These are phyloP conservation scores for Trametes maxima DNA, from an alignment of 768 basidiomycete species.

Conservation along the genomic window DNA sequence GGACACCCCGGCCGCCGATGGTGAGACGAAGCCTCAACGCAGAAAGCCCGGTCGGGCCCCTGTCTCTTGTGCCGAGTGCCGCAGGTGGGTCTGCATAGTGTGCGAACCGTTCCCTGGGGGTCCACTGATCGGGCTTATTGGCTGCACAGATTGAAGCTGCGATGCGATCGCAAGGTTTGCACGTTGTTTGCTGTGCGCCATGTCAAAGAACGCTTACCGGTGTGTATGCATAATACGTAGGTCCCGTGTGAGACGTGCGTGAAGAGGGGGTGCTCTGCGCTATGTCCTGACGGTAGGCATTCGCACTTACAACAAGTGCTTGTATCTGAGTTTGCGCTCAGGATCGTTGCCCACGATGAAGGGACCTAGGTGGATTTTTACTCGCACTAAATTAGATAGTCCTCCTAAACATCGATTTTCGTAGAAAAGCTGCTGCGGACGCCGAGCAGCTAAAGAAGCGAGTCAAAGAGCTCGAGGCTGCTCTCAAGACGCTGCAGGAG, in stretches of 20 bases:
- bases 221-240: slow-evolving; percentile 35
- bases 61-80: slow-evolving; percentile 41
- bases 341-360: slow-evolving; percentile 61
- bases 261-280: slow-evolving; percentile 72
- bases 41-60: slow-evolving; percentile 52
- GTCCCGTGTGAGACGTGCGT: slow-evolving; percentile 80
- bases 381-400: too few relatives aligned
- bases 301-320: not conserved
- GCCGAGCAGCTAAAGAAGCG: slow-evolving; percentile 71
- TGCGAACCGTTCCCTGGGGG: not conserved
- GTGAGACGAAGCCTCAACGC: slow-evolving; percentile 36
- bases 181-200: not conserved
- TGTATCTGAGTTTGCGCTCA: slow-evolving; percentile 26
- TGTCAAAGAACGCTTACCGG: not conserved
- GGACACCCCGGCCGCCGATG: slow-evolving; percentile 1
- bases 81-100: slow-evolving; percentile 29
- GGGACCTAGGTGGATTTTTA: slow-evolving; percentile 51
- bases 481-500: slow-evolving; percentile 51
- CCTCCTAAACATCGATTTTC: not conserved
- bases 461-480: slow-evolving; percentile 66
- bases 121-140: not conserved
- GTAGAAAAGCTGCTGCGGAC: slow-evolving; percentile 58
- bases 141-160: slow-evolving; percentile 33
- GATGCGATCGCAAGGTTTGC: slow-evolving; percentile 37
- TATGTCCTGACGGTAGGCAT: slow-evolving; percentile 69